A percentile compares a stretch with the other conserved stretches of the same genome.
phyloP scores from a whole-genome alignment of 345 rosid genomes.

The Citrus maxima region DNA sequence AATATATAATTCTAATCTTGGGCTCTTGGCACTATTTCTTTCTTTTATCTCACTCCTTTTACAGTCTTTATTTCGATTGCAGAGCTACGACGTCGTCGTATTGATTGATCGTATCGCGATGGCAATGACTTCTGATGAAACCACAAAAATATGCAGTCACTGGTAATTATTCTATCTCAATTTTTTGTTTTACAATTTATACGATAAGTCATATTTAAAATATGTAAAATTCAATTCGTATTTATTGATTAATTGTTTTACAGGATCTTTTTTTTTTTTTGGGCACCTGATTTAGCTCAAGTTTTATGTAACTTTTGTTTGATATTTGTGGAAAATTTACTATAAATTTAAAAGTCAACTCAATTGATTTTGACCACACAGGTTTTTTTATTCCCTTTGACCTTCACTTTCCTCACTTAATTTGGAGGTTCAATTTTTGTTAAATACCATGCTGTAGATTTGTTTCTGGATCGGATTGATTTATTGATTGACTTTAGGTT shows the following conservation, averaged over 20 bases:
- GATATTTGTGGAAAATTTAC: neutral
- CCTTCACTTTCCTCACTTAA: neutral
- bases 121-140: conserved; percentile 61
- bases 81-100: conserved; percentile 10
- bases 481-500: neutral
- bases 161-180: conserved; percentile 43
- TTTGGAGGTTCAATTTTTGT: neutral
- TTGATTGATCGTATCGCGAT: conserved; percentile 26
- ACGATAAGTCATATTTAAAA: neutral
- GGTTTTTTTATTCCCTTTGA: neutral
- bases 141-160: conserved; percentile 70
- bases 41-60: neutral
- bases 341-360: conserved; percentile 8
- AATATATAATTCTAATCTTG: neutral
- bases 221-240: neutral
- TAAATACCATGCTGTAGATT: neutral
- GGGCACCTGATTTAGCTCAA: neutral
- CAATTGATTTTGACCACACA: neutral
- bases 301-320: neutral
- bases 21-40: neutral
- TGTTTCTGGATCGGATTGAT: neutral
- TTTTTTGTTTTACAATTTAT: neutral
- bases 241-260: neutral
- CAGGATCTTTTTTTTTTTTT: neutral
- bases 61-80: conserved; percentile 13